Percentiles rank a stretch among this genome's conserved stretches.
Conservation (phyloP, 164 flowering plant genomes). For the Protea cynaroides region DNA sequence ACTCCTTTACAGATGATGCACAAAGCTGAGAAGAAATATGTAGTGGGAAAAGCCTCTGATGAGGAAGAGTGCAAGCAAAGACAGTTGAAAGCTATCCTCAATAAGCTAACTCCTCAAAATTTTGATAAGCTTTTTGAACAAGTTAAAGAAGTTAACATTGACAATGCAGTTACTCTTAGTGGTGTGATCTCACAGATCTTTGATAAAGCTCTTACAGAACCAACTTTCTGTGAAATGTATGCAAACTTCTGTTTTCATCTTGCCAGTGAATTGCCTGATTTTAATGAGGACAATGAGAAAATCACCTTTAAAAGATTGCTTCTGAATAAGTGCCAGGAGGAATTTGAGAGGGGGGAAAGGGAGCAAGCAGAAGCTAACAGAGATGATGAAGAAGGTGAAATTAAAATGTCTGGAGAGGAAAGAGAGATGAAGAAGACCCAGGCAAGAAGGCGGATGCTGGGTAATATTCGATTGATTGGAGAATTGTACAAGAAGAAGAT, state of each 20-base stretch:
- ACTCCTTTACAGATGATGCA: conserved; percentile 61
- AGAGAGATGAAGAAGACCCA: conserved; percentile 63
- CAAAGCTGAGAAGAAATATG: conserved; percentile 77
- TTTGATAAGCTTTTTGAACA: conserved; percentile 79
- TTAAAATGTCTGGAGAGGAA: conserved; percentile 54
- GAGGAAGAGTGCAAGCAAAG: conserved; percentile 75
- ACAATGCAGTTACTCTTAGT: conserved; percentile 51
- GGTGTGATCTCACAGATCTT: conserved; percentile 84
- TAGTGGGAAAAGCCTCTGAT: conserved; percentile 66
- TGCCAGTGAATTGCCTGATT: conserved; percentile 56
- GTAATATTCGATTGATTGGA: conserved; percentile 81
- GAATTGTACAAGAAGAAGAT: conserved; percentile 80
- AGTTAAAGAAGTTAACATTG: conserved; percentile 81
- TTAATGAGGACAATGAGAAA: conserved; percentile 57
- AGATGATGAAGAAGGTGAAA: conserved; percentile 62
- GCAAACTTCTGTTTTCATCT: conserved; percentile 71
- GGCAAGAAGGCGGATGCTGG: conserved; percentile 77
- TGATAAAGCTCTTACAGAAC: conserved; percentile 85
- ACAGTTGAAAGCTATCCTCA: conserved; percentile 62
- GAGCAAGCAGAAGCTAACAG: conserved; percentile 80
- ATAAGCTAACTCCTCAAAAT: conserved; percentile 87
- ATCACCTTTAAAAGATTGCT: conserved; percentile 75
- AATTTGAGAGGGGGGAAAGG: conserved; percentile 81
- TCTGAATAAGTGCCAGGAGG: conserved; percentile 86
- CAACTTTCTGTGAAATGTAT: conserved; percentile 95